A percentile compares a stretch with the other conserved stretches of the same genome.
phyloP scores from a whole-genome alignment of 2,329 filamentous ascomycete genomes.

The Biscogniauxia sp. region DNA sequence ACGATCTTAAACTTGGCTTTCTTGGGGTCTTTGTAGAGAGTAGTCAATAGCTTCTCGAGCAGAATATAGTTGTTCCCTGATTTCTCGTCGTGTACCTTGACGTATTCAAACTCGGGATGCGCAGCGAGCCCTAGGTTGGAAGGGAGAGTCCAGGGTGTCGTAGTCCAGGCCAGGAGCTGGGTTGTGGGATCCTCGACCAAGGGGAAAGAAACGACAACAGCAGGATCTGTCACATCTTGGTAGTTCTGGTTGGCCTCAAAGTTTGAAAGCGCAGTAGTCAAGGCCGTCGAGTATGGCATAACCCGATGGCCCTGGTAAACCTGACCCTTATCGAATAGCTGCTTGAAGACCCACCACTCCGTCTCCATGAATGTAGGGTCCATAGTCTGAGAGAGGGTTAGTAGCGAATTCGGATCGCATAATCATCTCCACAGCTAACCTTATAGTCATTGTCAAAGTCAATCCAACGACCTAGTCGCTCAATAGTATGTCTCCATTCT shows the following conservation, averaged over 20 bases:
- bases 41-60: constrained; percentile 75
- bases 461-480: constrained; percentile 89
- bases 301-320: constrained; percentile 90
- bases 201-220: constrained; percentile 85
- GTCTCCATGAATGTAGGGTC: constrained; percentile 94
- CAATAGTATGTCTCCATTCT: constrained; percentile 87
- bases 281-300: constrained; percentile 91
- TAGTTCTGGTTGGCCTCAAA: constrained; percentile 96
- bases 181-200: constrained; percentile 74
- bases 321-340: constrained; percentile 82
- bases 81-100: constrained; percentile 81
- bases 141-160: constrained; percentile 81
- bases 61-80: constrained; percentile 83
- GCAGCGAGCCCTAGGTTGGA: constrained; percentile 76
- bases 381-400: constrained; percentile 65
- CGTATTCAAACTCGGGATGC: constrained; percentile 80
- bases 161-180: constrained; percentile 81
- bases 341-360: constrained; percentile 95
- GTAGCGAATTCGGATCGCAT: constrained; percentile 8
- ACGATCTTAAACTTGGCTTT: constrained; percentile 89
- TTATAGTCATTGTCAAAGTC: constrained; percentile 99
- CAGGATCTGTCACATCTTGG: constrained; percentile 87
- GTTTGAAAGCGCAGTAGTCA: constrained; percentile 87
- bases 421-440: constrained; percentile 40
- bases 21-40: constrained; percentile 91